Evolutionary conservation across 1,284 basidiomycete genomes (phyloP), one percentile per base, ranked within the genome.

Genomic region (Papiliotrema flavescens): DNA sequence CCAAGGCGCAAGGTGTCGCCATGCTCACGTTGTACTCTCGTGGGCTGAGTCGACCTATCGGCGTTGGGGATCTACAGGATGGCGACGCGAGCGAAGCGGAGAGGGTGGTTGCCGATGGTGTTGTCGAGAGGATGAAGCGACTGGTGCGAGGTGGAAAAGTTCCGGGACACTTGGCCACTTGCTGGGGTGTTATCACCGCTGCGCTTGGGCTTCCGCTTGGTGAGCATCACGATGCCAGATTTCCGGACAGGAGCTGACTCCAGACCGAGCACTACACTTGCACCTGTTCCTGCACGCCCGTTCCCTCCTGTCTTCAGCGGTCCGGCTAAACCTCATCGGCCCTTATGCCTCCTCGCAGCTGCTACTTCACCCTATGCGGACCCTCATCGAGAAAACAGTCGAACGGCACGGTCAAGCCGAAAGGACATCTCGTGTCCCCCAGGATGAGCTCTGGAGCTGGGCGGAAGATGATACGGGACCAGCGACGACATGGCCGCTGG

Each of bases 251-350:
- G 22, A 28, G 19, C 39, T 34, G 9, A 28, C 4, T 40, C 37
- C 51, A 69, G 62, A 66, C 15, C 61, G 60, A 81, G 86, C 51
- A 79, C 84, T 87, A 56, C 87, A 88, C 66, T 83, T 98, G 13
- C 88, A 95, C 65, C 83, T 98, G 37, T 98, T 97, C 78, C 82
- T 98, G 3, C 92, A 98, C 64, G 89, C 90, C 1, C 83, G 96
- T 4, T 84, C 89, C 36, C 78, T 97, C 46, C 81, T 98, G 24
- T 96, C 92, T 2, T 90, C 93, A 2, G 87, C 90, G 0, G 89
- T 98, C 13, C 84, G 96, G 5, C 80, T 98, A 62, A 98, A 98
- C 73, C 82, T 84, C 20, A 81, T 98, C 53, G 95, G 96, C 0
- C 96, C 96, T 0, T 99, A 99, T 73, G 83, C 85, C 34, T 85